These are phyloP conservation scores for Suillus lakei DNA, from an alignment of 768 basidiomycete genomes.

Conservation along the genomic window DNA sequence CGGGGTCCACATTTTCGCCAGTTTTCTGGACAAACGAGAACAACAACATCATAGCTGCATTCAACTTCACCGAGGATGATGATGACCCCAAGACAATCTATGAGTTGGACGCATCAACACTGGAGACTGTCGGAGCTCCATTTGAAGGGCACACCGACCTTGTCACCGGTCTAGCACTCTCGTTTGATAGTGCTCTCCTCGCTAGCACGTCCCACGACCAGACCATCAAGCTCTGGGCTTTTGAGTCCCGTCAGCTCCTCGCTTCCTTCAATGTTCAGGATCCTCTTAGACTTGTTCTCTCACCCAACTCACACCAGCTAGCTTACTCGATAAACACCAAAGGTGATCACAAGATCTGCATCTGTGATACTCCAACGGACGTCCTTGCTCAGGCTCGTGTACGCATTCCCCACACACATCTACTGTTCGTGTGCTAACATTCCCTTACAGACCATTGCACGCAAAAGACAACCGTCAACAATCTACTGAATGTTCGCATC, in stretches of 20 bases:
- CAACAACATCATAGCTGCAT: neutral
- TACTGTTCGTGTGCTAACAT: no score
- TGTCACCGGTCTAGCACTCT: neutral
- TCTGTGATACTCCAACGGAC: no score
- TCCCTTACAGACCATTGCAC: no score
- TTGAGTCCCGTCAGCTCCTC: neutral
- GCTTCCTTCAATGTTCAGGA: neutral
- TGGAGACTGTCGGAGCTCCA: neutral
- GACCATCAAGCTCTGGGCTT: neutral
- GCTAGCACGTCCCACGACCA: fast-evolving
- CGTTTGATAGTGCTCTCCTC: neutral
- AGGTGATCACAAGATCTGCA: no score
- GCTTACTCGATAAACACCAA: no score
- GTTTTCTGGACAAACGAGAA: neutral
- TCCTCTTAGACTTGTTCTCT: neutral
- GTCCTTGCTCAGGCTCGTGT: no score
- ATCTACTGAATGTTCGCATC: no score
- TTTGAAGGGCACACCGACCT: neutral
- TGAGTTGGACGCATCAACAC: neutral
- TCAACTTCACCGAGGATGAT: neutral
- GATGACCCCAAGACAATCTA: neutral
- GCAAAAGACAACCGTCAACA: no score
- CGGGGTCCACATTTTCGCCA: neutral
- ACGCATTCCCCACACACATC: no score
- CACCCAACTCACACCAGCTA: no score